Base-by-base conservation (phyloP, 2,329 filamentous ascomycete genomes). In the Aureobasidium sp. region DNA sequence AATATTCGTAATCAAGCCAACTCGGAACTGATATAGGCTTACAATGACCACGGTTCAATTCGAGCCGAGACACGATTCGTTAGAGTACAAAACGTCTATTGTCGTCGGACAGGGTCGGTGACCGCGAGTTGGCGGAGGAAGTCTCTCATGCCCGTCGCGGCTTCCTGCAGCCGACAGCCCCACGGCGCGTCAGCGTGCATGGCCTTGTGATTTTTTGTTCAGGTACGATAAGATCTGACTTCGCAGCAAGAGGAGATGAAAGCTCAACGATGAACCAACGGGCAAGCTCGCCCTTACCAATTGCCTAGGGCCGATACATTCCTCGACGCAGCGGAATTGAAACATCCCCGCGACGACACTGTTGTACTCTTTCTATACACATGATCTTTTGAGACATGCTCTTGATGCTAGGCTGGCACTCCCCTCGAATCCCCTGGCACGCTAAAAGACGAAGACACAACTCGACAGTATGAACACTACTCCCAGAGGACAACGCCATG, bases 341-440 rank as follows among this genome's bases (percentile, higher is more conserved):
- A 22, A n/a, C 14, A 27, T 51, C 57, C 7, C 45, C 56, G 14
- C 34, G 56, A 49, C 56, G 34, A 49, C 42, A n/a, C 41, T 58
- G 41, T 20, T 47, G 25, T 31, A 36, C n/a, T 25, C 20, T 15
- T 12, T 25, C 20, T 15, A n/a, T 37, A 25, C n/a, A 27, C 34
- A 49, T 49, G 56, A 49, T 48, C 42, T 48, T 48, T 27, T 59
- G 60, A 63, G 55, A 55, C 62, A 63, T 63, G 62, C 20, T 59
- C 29, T 60, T 47, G 36, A 53, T 60, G 39, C 61, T 37, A n/a
- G 53, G 41, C 48, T 64, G 65, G 62, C 65, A 66, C 51, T 59
- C 31, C 63, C 67, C 64, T 63, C 63, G 61, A 25, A 62, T 63
- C 44, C 67, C 58, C 44, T 66, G 62, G 62, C 58, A 62, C 37